Evolutionary conservation across 306 rosid species (phyloP).

Genomic region (Sophora flavescens): DNA sequence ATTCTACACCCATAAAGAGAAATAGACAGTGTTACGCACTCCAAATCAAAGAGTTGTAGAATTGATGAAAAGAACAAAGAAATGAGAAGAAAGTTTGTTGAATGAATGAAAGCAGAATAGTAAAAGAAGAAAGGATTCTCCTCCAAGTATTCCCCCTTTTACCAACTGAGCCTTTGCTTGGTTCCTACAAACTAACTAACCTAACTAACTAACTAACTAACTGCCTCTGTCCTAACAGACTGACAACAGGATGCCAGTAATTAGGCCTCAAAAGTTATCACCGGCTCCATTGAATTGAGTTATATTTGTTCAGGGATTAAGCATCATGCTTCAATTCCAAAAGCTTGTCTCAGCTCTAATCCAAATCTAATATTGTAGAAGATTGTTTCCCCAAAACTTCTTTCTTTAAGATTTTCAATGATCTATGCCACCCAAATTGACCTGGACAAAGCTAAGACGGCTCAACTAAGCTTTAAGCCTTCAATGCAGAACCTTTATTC

Average conservation of each 20-base stretch:
- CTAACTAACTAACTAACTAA: no score
- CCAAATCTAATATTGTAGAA: neutral
- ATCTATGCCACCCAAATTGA: neutral
- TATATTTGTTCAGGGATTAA: neutral
- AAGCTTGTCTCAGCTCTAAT: neutral
- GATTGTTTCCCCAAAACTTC: neutral
- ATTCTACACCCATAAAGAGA: constrained; percentile 11
- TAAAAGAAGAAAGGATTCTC: no score
- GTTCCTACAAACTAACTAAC: no score
- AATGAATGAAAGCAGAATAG: no score
- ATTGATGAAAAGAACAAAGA: no score
- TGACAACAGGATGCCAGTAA: neutral
- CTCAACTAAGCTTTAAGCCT: neutral
- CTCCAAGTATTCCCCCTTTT: no score
- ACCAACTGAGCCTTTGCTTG: no score
- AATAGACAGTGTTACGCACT: no score
- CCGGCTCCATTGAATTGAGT: neutral
- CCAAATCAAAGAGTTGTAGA: no score
- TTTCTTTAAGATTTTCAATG: neutral
- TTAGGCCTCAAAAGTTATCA: neutral
- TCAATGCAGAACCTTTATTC: neutral
- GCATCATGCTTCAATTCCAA: constrained; percentile 2
- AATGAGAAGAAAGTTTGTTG: no score
- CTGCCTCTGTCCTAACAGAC: no score
- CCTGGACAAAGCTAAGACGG: neutral